Percentiles rank a stretch among this genome's conserved stretches.
Conservation (phyloP, 257 asterid genomes). For the Lantana camara region DNA sequence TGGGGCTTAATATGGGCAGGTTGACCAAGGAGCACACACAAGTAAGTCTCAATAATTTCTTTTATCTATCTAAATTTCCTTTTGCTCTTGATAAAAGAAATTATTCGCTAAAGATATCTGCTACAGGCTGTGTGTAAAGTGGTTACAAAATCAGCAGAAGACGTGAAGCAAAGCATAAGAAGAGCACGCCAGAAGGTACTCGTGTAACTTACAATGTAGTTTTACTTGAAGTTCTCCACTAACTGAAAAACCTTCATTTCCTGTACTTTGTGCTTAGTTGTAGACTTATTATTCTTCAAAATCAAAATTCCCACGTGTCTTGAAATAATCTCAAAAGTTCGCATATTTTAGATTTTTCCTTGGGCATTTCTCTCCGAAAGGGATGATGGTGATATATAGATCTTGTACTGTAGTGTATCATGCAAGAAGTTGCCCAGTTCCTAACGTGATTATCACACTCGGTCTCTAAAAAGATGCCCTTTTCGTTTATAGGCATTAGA, state of each 20-base stretch:
- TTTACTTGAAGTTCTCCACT: not conserved
- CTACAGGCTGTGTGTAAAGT: constrained; percentile 89
- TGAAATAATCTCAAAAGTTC: constrained; percentile 5
- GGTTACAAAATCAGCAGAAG: constrained; percentile 90
- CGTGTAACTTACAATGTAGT: not conserved
- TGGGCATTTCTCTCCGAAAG: not conserved
- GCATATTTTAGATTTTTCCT: not conserved
- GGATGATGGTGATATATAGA: not conserved
- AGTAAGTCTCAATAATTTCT: constrained; percentile 48
- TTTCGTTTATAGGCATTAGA: constrained; percentile 68
- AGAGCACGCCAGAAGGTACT: constrained; percentile 96
- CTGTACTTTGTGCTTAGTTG: not conserved
- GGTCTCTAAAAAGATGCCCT: constrained; percentile 3
- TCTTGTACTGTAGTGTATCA: not conserved
- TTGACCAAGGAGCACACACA: constrained; percentile 94
- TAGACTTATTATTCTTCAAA: not conserved
- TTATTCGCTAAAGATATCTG: constrained; percentile 20
- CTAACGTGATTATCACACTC: not conserved
- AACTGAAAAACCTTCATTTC: not conserved
- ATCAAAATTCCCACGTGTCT: not conserved
- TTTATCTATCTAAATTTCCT: constrained; percentile 15
- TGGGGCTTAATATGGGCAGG: constrained; percentile 50
- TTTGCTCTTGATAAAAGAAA: not conserved
- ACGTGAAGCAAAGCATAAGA: constrained; percentile 88
- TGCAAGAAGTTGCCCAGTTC: not conserved